A percentile compares a stretch with the other conserved stretches of the same genome.
phyloP scores from a whole-genome alignment of 805 yeast genomes.

The Scheffersomyces spartinae region DNA sequence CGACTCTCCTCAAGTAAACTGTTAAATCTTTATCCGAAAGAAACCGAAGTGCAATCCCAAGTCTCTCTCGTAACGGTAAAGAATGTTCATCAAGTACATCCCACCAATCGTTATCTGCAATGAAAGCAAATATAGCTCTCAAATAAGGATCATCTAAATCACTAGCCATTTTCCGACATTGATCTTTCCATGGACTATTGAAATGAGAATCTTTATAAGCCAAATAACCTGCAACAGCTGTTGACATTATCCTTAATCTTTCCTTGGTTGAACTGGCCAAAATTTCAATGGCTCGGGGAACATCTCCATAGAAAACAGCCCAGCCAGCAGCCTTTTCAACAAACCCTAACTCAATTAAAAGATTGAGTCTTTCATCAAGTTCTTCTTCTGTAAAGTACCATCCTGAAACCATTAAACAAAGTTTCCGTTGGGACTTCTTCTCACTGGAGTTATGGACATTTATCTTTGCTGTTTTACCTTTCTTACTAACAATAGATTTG shows the following conservation, averaged over 20 bases:
- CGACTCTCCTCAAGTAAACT: conserved; percentile 56
- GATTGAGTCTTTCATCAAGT: conserved; percentile 54
- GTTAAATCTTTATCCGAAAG: conserved; percentile 70
- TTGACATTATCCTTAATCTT: conserved; percentile 66
- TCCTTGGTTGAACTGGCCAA: conserved; percentile 64
- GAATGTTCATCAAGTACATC: conserved; percentile 87
- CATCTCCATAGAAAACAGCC: conserved; percentile 92
- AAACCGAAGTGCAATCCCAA: conserved; percentile 85
- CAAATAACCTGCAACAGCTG: conserved; percentile 87
- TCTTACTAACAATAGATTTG: conserved; percentile 35
- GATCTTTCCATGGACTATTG: conserved; percentile 85
- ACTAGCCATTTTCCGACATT: conserved; percentile 78
- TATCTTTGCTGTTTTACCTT: conserved; percentile 31
- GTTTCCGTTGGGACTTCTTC: conserved; percentile 53
- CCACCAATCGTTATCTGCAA: conserved; percentile 94
- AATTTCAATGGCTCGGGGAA: conserved; percentile 69
- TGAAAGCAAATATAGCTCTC: conserved; percentile 84
- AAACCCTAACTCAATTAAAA: conserved; percentile 45
- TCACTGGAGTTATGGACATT: conserved; percentile 35
- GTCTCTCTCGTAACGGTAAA: conserved; percentile 73
- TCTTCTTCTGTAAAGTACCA: conserved; percentile 77
- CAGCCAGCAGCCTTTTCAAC: conserved; percentile 93
- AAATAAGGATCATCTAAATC: conserved; percentile 84
- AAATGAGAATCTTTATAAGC: conserved; percentile 46
- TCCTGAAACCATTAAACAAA: conserved; percentile 78